Evolutionary conservation across 208 protist genomes (phyloP).

Genomic region (Wallacemonas collosoma): DNA sequence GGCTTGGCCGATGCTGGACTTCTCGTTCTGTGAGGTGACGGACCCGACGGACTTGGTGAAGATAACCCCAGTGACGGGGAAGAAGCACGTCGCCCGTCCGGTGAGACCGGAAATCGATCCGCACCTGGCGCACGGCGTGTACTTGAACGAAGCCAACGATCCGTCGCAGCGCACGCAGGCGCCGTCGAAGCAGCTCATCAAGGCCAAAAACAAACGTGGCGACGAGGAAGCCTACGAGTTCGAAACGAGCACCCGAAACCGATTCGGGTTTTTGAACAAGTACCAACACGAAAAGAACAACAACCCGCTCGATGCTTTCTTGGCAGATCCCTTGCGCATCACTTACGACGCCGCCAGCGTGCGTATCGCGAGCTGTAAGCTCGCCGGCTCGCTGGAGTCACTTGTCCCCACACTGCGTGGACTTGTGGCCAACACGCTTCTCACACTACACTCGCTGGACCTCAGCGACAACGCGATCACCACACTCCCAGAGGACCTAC

Average conservation of each 20-base stretch:
- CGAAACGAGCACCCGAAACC: constrained; percentile 34
- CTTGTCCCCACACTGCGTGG: constrained; percentile 69
- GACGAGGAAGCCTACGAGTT: constrained; percentile 92
- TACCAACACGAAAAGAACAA: constrained; percentile 4
- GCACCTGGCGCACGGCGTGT: constrained; percentile 66
- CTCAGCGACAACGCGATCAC: constrained; percentile 75
- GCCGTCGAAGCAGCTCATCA: constrained; percentile 65
- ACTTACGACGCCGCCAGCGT: constrained; percentile 68
- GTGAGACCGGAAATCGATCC: constrained; percentile 46
- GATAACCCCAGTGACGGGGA: constrained; percentile 45
- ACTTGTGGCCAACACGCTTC: constrained; percentile 70
- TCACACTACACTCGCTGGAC: constrained; percentile 78
- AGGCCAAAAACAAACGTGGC: constrained; percentile 83
- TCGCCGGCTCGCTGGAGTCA: constrained; percentile 47
- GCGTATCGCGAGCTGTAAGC: constrained; percentile 65
- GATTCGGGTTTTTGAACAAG: constrained; percentile 40
- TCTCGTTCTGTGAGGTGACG: constrained; percentile 40
- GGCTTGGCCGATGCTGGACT: constrained; percentile 53
- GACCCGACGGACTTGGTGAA: constrained; percentile 49
- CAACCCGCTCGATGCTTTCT: constrained; percentile 7
- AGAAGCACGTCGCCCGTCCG: constrained; percentile 32
- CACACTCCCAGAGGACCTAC: constrained; percentile 55
- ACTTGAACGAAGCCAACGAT: constrained; percentile 75
- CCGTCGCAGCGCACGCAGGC: constrained; percentile 26
- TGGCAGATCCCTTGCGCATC: constrained; percentile 1